Evolutionary conservation across 2,329 filamentous ascomycete genomes (phyloP).

Genomic region (Trichothecium roseum): DNA sequence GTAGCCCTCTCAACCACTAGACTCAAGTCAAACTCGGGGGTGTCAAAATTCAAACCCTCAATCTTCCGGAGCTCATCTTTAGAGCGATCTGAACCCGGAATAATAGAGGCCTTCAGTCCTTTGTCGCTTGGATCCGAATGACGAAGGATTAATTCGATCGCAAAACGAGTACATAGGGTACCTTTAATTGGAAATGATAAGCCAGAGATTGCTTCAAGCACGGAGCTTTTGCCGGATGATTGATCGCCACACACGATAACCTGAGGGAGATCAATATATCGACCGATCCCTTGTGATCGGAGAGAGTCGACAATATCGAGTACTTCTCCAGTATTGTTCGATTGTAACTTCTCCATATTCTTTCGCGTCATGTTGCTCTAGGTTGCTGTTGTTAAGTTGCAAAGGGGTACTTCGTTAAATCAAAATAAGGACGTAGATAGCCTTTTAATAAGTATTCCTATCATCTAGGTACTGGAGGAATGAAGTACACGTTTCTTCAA

Average conservation of each 20-base stretch:
- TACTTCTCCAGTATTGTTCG: conserved; percentile 25
- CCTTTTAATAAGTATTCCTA: too few relatives aligned
- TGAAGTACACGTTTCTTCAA: too few relatives aligned
- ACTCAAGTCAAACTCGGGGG: conserved; percentile 18
- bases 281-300: conserved; percentile 22
- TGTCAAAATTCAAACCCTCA: too few relatives aligned
- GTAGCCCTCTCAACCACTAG: conserved; percentile 28
- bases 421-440: too few relatives aligned
- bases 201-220: conserved; percentile 53
- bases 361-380: too few relatives aligned
- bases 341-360: too few relatives aligned
- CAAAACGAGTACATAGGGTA: conserved; percentile 51
- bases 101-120: conserved; percentile 10
- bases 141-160: conserved; percentile 50
- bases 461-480: too few relatives aligned
- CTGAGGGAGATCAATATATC: conserved; percentile 30
- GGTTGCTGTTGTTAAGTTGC: too few relatives aligned
- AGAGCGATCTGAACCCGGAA: conserved; percentile 18
- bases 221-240: conserved; percentile 53
- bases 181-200: conserved; percentile 49
- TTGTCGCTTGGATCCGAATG: conserved; percentile 19
- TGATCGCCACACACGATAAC: conserved; percentile 52
- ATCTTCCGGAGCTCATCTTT: conserved; percentile 15
- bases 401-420: too few relatives aligned
- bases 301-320: conserved; percentile 29